phyloP scores from a whole-genome alignment of 345 rosid species.

The Eucalyptus pauciflora region DNA sequence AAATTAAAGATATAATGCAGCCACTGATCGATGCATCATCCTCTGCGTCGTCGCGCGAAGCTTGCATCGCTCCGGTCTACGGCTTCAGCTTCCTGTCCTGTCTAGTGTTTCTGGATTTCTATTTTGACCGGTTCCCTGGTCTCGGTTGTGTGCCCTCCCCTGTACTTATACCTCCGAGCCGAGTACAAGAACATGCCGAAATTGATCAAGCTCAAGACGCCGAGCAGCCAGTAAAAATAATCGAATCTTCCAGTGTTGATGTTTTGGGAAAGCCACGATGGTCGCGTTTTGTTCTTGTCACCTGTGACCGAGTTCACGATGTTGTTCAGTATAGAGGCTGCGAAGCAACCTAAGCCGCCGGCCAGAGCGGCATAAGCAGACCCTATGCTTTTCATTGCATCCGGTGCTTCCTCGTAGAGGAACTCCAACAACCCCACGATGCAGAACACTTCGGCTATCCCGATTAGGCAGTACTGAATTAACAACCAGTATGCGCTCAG shows the following conservation, averaged over 20 bases:
- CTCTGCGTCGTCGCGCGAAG: background rate
- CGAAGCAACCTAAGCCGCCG: conserved; percentile 80
- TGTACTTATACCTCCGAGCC: conserved; percentile 57
- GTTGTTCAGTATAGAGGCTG: conserved; percentile 63
- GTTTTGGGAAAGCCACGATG: conserved; percentile 80
- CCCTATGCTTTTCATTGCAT: conserved; percentile 97
- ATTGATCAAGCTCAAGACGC: conserved; percentile 51
- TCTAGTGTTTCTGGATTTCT: background rate
- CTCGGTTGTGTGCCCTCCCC: conserved; percentile 20
- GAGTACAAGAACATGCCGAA: conserved; percentile 54
- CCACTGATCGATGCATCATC: background rate
- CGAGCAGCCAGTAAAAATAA: conserved; percentile 69
- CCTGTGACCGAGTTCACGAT: conserved; percentile 59
- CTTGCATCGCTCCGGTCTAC: background rate
- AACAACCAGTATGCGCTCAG: conserved; percentile 79
- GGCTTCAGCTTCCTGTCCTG: background rate
- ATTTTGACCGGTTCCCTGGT: background rate
- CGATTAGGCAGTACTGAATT: conserved; percentile 78
- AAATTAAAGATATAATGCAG: background rate
- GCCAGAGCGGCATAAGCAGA: conserved; percentile 87
- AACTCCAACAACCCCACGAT: conserved; percentile 75
- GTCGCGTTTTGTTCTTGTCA: conserved; percentile 10
- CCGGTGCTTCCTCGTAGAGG: conserved; percentile 87
- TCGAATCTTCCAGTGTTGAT: conserved; percentile 75
- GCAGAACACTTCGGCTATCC: conserved; percentile 86